phyloP scores from a whole-genome alignment of 208 protist species.

The Lotmaria passim region DNA sequence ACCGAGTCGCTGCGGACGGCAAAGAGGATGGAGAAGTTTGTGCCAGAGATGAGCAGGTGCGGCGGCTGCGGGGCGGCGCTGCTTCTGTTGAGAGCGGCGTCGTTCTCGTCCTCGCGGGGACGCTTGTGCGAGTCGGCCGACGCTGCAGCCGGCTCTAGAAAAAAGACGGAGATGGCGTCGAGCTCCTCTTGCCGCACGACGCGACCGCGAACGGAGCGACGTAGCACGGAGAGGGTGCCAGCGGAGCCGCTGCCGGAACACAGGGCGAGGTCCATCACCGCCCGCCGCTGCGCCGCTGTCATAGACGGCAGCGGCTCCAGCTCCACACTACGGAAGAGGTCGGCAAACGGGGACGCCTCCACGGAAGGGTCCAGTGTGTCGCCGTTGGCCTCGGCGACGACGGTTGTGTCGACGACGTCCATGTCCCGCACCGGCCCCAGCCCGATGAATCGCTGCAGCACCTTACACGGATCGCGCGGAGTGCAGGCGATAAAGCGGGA shows the following conservation, averaged over 20 bases:
- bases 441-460: constrained; percentile 56
- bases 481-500: constrained; percentile 52
- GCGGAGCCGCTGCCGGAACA: constrained; percentile 56
- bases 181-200: constrained; percentile 65
- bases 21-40: constrained; percentile 79
- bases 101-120: constrained; percentile 27
- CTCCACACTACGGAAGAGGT: constrained; percentile 61
- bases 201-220: constrained; percentile 69
- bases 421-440: constrained; percentile 58
- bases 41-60: constrained; percentile 75
- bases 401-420: constrained; percentile 59
- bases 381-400: neutral
- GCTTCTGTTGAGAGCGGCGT: neutral
- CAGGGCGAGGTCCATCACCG: constrained; percentile 69
- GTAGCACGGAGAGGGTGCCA: constrained; percentile 65
- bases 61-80: constrained; percentile 9
- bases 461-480: constrained; percentile 26
- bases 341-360: constrained; percentile 70
- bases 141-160: constrained; percentile 42
- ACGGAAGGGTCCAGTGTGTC: constrained; percentile 45
- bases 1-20: constrained; percentile 67
- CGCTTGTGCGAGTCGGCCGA: constrained; percentile 28
- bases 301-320: constrained; percentile 59
- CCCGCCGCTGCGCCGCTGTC: constrained; percentile 35
- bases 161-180: constrained; percentile 82